phyloP scores from a whole-genome alignment of 2,329 filamentous ascomycete species.

The Diaporthe ilicicola region DNA sequence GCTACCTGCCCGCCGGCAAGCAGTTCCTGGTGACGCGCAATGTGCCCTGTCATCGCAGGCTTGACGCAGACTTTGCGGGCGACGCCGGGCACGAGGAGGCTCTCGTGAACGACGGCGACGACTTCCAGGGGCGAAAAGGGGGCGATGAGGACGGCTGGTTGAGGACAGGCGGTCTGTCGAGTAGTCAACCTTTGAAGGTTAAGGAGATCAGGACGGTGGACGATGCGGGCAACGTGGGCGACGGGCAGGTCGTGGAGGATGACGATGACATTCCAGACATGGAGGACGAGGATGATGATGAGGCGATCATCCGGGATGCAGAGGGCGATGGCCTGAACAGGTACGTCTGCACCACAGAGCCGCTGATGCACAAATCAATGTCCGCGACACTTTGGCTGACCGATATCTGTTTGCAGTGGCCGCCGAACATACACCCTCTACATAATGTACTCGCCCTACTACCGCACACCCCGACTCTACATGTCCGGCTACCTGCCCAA shows the following conservation, averaged over 20 bases:
- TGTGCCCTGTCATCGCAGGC: conserved; percentile 89
- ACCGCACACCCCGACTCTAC: conserved; percentile 94
- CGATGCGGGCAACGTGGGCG: conserved; percentile 86
- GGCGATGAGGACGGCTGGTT: conserved; percentile 90
- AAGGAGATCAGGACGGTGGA: conserved; percentile 88
- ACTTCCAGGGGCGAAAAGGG: conserved; percentile 55
- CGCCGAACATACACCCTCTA: conserved; percentile 97
- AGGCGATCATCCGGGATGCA: conserved; percentile 90
- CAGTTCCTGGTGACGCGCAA: conserved; percentile 96
- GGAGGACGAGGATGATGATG: conserved; percentile 97
- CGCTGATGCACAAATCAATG: neutral
- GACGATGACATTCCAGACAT: conserved; percentile 94
- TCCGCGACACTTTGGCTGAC: conserved; percentile 27
- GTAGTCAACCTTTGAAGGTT: conserved; percentile 78
- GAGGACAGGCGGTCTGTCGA: conserved; percentile 81
- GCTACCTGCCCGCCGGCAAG: conserved; percentile 86
- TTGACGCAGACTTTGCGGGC: conserved; percentile 93
- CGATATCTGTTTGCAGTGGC: conserved; percentile 60
- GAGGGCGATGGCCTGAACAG: conserved; percentile 56
- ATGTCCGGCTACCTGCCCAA: conserved; percentile 86
- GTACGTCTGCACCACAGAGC: conserved; percentile 41
- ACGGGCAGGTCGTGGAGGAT: conserved; percentile 73
- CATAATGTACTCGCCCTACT: conserved; percentile 97
- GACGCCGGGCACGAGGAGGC: conserved; percentile 87
- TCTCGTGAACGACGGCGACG: conserved; percentile 82